Base-by-base conservation (phyloP, 1,284 basidiomycete genomes). In the Cerrena zonata region DNA sequence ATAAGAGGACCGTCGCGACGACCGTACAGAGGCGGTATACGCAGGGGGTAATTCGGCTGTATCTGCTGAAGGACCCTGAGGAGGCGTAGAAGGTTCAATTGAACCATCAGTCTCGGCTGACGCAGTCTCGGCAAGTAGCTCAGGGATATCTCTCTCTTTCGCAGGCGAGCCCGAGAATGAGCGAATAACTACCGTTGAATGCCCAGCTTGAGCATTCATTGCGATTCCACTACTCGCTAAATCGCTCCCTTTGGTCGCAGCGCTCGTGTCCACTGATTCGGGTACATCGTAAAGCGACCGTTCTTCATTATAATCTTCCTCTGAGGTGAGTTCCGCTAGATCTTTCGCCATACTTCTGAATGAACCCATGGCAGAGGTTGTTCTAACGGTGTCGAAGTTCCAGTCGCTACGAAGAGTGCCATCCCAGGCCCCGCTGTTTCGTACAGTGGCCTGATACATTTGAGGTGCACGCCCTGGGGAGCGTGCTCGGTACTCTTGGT, bases 311-410 rank as follows among this genome's bases (percentile, higher is more conserved):
- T 70, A 68, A 5, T 70, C 71, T 45, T 79, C 68, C 47, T 76
- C 74, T 12, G 70, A 69, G 21, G 76, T 74, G 73, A 79, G 79
- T 27, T 75, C 81, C 15, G 72, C 68, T 10, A 86, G 67, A 58
- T 86, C 86, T 58, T 76, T 80, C 4, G 80, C 75, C 73, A 83
- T 82, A 54, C 76, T 84, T 51, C 77, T 78, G 64, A 83, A 80
- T 2, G 85, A 84, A 45, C 86, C 86, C 81, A 89, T 83, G 15
- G 80, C 81, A 23, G 83, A 79, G 11, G 82, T 76, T 27, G 84
- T 80, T 56, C 80, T 84, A 58, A 95, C 75, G 1, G 92, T 97
- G 58, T 96, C 93, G 67, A 97, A 99, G 66, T 91, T 91, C 94
- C 94, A 97, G 56, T 94, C 91, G 62, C 88, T 92, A 61, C 82